Evolutionary conservation across 2,329 filamentous ascomycete species (phyloP), one percentile per base, ranked within the genome.

Genomic region (Hypoxylon sp.): DNA sequence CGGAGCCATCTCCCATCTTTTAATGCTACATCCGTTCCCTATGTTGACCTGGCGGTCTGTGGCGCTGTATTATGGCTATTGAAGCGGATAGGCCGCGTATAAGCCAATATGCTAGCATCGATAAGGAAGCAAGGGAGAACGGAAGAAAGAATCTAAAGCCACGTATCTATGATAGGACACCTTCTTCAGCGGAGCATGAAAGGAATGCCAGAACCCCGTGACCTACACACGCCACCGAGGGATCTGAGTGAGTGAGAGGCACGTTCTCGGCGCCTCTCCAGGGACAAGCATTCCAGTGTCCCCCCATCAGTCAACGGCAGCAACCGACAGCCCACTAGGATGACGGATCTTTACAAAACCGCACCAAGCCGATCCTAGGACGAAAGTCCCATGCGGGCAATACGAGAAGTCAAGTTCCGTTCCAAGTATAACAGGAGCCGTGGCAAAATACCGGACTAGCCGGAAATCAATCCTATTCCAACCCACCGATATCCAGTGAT

Each of bases 251-350:
- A 51, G 47, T 54, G 53, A 47, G 55, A 54, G 34, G 43, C 60
- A 64, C 59, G 63, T 64, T 67, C 65, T 64, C 64, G 60, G 63
- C 20, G 34, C 45, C 20, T 52, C 26, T 42, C 26, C 44, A 58
- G 59, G 50, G 49, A 55, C 58, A 41, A 62, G 49, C 62, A 67
- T 67, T 67, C 63, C 64, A 64, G 52, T 59, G 57, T 51, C n/a
- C 23, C 38, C 46, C 21, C 49, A 43, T 38, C 44, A 21, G 26
- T 46, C 34, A 40, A 34, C 45, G 53, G 38, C 40, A 48, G 34
- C 50, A 36, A 51, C 17, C 27, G 32, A 34, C 42, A 26, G 31
- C 32, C 19, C 20, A 20, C 48, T 31, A 55, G 29, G 36, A 48
- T 26, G 23, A 31, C 15, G 35, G 34, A 41, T 34, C 47, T 54